Base-by-base conservation (phyloP, 768 basidiomycete species). In the Kwoniella dejecticola region DNA sequence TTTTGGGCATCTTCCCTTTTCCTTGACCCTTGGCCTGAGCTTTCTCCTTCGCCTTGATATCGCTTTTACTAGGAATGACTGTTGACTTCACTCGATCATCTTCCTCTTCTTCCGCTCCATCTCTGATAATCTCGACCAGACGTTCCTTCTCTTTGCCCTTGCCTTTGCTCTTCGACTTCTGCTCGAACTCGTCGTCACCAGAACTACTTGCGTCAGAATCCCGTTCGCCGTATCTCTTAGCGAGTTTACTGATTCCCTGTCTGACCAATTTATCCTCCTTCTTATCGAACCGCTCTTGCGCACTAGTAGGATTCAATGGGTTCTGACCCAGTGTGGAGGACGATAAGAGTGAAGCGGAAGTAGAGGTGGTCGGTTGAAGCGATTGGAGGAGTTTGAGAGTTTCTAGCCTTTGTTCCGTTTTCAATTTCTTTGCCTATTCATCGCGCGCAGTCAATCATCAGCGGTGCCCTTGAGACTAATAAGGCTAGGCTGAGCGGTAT, bases 391-490 rank as follows among this genome's bases (percentile, higher is more conserved):
- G 68, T 40, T 71, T 61, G 33, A 79, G 55, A 0, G 76, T 77
- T 27, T 74, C 65, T 8, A 65, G 52, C 29, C 74, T 36, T 52
- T 69, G 63, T 58, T 79, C 77, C 4, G 61, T 57, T 55, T 79
- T 77, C 47, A 77, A 69, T 49, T 79, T 79, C 62, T 79, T 79
- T 42, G 65, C 65, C 76, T 75, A 52, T 31, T 46, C 46, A 17
- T 36, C 7, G 33, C 33, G n/a, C n/a, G n/a, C n/a, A n/a, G n/a
- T n/a, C n/a, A n/a, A n/a, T n/a, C n/a, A n/a, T n/a, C n/a, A n/a
- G n/a, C n/a, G n/a, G n/a, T n/a, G n/a, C n/a, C n/a, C n/a, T n/a
- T n/a, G n/a, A n/a, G n/a, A n/a, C n/a, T n/a, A n/a, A n/a, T n/a
- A n/a, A n/a, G n/a, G n/a, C n/a, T 48, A 5, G 21, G 23, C 15